Evolutionary conservation across 2,329 filamentous ascomycete species (phyloP).

Genomic region (Leptographium wingfieldii): DNA sequence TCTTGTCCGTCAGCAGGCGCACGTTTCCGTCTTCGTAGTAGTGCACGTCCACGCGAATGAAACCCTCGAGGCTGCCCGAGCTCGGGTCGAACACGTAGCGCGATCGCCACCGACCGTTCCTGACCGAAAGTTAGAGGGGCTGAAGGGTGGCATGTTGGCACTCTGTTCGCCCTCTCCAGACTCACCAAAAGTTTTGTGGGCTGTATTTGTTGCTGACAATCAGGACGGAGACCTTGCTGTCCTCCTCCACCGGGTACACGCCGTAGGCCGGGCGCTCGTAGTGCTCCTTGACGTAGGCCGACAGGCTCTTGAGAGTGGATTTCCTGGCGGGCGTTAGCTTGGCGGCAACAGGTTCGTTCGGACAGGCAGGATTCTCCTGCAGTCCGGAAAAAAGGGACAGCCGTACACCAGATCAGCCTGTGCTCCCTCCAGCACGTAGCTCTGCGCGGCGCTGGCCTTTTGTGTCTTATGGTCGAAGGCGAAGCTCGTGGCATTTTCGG

Average conservation of each 20-base stretch:
- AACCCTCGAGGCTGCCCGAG: constrained; percentile 58
- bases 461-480: constrained; percentile 71
- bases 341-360: no score
- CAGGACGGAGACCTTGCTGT: constrained; percentile 64
- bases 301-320: constrained; percentile 68
- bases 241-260: constrained; percentile 67
- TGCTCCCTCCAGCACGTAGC: constrained; percentile 61
- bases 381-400: neutral
- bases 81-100: constrained; percentile 67
- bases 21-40: constrained; percentile 99
- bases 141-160: neutral
- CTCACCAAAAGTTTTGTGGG: constrained; percentile 91
- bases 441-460: constrained; percentile 75
- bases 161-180: neutral
- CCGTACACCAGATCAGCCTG: constrained; percentile 71
- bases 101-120: constrained; percentile 94
- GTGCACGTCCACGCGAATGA: constrained; percentile 88
- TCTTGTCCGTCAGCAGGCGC: constrained; percentile 78
- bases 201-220: constrained; percentile 95
- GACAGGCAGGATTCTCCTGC: no score
- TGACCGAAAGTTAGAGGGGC: constrained; percentile 19
- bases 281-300: constrained; percentile 71
- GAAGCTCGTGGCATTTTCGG: constrained; percentile 79
- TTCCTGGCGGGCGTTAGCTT: constrained; percentile 40
- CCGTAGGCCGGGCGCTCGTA: constrained; percentile 72